phyloP scores from a whole-genome alignment of 2,329 filamentous ascomycete genomes.

The Pseudopyricularia cyperi region DNA sequence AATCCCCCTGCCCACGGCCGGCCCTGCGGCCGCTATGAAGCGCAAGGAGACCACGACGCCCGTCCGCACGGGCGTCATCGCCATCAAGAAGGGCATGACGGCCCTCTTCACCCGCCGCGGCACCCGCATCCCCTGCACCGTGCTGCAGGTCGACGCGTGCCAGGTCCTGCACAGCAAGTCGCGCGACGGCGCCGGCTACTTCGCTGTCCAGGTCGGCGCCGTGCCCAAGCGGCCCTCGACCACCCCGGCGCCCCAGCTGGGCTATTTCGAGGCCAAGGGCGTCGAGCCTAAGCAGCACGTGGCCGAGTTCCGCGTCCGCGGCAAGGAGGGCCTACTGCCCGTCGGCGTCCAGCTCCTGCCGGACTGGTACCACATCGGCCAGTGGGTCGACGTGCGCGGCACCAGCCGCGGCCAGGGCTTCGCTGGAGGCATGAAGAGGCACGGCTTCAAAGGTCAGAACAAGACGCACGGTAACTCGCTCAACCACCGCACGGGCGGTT shows the following conservation, averaged over 20 bases:
- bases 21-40: conserved; percentile 46
- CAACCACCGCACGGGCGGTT: conserved; percentile 87
- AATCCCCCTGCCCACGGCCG: conserved; percentile 41
- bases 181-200: conserved; percentile 71
- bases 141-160: conserved; percentile 85
- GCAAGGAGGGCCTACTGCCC: conserved; percentile 56
- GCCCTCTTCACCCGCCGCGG: conserved; percentile 74
- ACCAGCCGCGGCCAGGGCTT: conserved; percentile 83
- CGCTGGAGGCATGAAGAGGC: conserved; percentile 94
- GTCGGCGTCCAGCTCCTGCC: conserved; percentile 67
- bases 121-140: conserved; percentile 71
- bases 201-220: conserved; percentile 77
- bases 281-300: conserved; percentile 75
- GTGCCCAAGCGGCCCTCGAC: conserved; percentile 65
- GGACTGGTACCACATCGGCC: conserved; percentile 84
- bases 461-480: conserved; percentile 92
- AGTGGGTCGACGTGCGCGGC: conserved; percentile 76
- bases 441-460: conserved; percentile 79
- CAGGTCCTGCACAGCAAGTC: conserved; percentile 86
- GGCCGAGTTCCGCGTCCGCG: conserved; percentile 75
- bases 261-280: conserved; percentile 73
- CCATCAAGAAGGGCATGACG: conserved; percentile 92
- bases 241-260: conserved; percentile 69
- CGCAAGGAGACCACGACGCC: conserved; percentile 47
- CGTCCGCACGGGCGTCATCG: conserved; percentile 67